A percentile compares a stretch with the other conserved stretches of the same genome.
These are phyloP conservation scores for Arabis hirsuta DNA, from an alignment of 345 rosid species.

Conservation along the genomic window DNA sequence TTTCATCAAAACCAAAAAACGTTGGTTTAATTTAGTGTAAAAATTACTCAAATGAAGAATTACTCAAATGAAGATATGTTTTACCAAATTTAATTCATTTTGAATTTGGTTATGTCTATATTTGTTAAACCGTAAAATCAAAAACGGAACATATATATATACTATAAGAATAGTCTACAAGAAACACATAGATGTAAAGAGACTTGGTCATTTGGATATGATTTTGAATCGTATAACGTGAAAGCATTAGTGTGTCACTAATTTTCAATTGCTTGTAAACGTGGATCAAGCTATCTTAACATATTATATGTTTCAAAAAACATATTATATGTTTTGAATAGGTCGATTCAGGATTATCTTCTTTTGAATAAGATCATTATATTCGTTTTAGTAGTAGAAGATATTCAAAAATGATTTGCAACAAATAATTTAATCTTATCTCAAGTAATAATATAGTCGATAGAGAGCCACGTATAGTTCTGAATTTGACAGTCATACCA, in stretches of 20 bases:
- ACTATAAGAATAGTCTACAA: not conserved
- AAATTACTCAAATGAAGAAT: not conserved
- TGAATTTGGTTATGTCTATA: not conserved
- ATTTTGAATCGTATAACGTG: slow-evolving; percentile 26
- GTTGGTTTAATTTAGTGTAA: not conserved
- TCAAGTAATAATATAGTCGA: not conserved
- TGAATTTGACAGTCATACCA: slow-evolving; percentile 22
- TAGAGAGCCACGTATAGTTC: slow-evolving; percentile 21
- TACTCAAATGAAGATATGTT: slow-evolving; percentile 3
- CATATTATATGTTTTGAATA: slow-evolving; percentile 11
- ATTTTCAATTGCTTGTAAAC: slow-evolving; percentile 41
- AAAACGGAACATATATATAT: not conserved
- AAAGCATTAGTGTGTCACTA: slow-evolving; percentile 37
- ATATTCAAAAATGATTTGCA: slow-evolving; percentile 17
- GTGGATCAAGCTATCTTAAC: slow-evolving; percentile 37
- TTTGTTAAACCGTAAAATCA: not conserved
- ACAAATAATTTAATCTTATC: slow-evolving; percentile 2
- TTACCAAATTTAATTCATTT: not conserved
- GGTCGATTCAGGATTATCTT: not conserved
- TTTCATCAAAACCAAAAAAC: slow-evolving; percentile 14
- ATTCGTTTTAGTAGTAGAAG: not conserved
- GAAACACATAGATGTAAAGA: too few relatives aligned
- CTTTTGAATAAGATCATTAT: slow-evolving; percentile 1
- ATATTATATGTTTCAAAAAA: slow-evolving; percentile 6
- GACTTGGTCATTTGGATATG: slow-evolving; percentile 7